Base-by-base conservation (phyloP, 768 basidiomycete species). In the Boletus subcaerulescens region DNA sequence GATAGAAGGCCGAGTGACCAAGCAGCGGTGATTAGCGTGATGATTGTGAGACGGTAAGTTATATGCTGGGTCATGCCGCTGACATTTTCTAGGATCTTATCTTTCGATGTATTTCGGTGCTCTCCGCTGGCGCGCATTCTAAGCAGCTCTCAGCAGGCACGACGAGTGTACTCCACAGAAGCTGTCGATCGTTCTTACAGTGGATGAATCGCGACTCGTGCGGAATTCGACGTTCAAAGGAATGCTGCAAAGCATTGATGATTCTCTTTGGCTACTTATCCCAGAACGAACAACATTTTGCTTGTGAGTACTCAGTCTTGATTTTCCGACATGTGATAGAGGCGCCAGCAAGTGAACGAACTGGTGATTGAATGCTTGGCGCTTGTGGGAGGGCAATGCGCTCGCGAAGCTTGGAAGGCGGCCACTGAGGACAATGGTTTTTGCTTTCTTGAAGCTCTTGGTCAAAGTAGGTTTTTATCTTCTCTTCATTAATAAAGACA, bases 221-320 rank as follows among this genome's bases (percentile, higher is more conserved):
- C 39, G 66, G 69, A 43, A 61, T 71, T 44, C 71, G 44, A 48
- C 54, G 50, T 45, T 71, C 70, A 17, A 52, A 31, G 22, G 69
- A 71, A 43, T 72, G 66, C 49, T 69, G 71, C 45, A 69, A 61
- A 50, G 56, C 53, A n/a, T 52, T 70, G 48, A 58, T 68, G 1
- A 44, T 61, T 46, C 69, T 70, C 29, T 69, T 69, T 32, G 60
- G 61, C 10, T 52, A 56, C 48, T 20, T 60, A 29, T 67, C 61
- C 22, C 60, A 51, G 45, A 49, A 55, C n/a, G 71, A 61, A 29
- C 59, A 61, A 36, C 17, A 55, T 53, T 20, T 51, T 42, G 36
- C 35, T 56, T 36, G 69, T 60, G 43, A 60, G 71, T 60, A 12
- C 18, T 14, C 14, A 1, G 32, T 17, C 18, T 45, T 39, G 12